Evolutionary conservation across 257 asterid species (phyloP).

Genomic region (Gynochthodes officinalis): DNA sequence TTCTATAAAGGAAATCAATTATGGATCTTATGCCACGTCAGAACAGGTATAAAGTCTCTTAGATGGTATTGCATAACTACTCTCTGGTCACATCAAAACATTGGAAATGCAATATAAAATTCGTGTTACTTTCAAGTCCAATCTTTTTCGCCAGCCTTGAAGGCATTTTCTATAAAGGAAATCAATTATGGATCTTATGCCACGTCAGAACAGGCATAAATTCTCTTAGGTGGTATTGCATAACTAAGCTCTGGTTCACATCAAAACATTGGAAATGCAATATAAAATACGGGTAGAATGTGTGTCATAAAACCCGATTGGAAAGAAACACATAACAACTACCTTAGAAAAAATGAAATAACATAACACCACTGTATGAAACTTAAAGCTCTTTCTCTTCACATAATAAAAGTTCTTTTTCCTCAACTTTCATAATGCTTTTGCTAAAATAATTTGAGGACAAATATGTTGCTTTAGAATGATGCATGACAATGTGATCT

Average conservation of each 20-base stretch:
- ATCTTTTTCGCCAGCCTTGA: constrained; percentile 43
- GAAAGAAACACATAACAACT: too few relatives aligned
- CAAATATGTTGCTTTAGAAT: not conserved
- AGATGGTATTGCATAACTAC: not conserved
- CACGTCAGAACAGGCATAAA: constrained; percentile 72
- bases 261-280: too few relatives aligned
- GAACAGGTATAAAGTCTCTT: constrained; percentile 56
- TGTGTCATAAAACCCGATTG: too few relatives aligned
- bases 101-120: too few relatives aligned
- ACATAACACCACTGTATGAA: too few relatives aligned
- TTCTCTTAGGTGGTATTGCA: not conserved
- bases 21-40: constrained; percentile 75
- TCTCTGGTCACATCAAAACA: not conserved
- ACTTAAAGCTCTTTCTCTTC: too few relatives aligned
- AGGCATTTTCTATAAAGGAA: constrained; percentile 71
- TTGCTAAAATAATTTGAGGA: not conserved
- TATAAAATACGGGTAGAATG: too few relatives aligned
- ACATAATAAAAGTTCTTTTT: too few relatives aligned
- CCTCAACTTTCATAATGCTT: not conserved
- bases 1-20: constrained; percentile 67
- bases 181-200: constrained; percentile 78
- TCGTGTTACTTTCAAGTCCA: constrained; percentile 66
- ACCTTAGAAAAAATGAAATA: too few relatives aligned
- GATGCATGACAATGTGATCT: not conserved
- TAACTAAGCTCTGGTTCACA: not conserved